A percentile compares a stretch with the other conserved stretches of the same genome.
Evolutionary conservation across 768 basidiomycete species (phyloP).

Genomic region (Lactarius evosmus): DNA sequence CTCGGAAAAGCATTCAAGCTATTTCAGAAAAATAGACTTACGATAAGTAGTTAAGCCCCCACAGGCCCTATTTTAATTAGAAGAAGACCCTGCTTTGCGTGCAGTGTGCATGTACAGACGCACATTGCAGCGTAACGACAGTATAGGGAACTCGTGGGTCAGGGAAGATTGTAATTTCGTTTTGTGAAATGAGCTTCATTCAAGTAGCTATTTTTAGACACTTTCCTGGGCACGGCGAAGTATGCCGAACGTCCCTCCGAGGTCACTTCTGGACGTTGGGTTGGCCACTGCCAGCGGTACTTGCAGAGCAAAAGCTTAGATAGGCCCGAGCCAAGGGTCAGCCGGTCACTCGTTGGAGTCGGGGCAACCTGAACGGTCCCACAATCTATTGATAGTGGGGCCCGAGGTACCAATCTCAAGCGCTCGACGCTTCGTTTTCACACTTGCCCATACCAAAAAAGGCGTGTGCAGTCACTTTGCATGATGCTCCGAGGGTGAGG

Average conservation of each 20-base stretch:
- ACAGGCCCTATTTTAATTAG: too few species aligned
- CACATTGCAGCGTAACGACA: background rate
- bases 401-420: background rate
- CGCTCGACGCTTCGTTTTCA: background rate
- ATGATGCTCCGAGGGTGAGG: background rate
- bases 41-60: too few species aligned
- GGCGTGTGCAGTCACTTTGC: background rate
- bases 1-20: too few species aligned
- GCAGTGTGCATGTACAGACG: too few species aligned
- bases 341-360: background rate
- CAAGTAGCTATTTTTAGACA: background rate
- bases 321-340: background rate
- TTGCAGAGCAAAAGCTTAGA: background rate
- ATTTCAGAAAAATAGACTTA: too few species aligned
- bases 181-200: background rate
- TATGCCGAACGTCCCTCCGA: background rate
- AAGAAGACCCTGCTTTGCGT: too few species aligned
- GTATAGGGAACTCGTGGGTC: background rate
- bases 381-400: background rate
- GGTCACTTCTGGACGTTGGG: too few species aligned
- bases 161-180: background rate
- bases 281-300: background rate
- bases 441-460: background rate
- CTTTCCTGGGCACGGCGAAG: background rate
- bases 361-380: background rate